Evolutionary conservation across 768 basidiomycete species (phyloP).

Genomic region (Trametes punicea): DNA sequence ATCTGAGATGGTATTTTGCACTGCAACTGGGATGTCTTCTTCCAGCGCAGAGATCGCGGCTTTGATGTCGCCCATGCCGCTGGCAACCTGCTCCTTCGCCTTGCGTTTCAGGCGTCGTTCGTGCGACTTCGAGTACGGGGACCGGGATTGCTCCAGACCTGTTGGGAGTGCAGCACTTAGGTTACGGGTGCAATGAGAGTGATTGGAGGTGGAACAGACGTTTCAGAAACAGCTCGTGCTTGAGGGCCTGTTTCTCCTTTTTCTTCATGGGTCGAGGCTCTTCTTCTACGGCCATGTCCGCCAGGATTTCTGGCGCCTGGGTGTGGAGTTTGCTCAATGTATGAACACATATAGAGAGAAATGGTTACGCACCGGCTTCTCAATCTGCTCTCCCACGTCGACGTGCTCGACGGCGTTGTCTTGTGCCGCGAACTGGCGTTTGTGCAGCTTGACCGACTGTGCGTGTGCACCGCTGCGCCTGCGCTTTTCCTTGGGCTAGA

Average conservation of each 20-base stretch:
- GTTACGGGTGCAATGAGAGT: not conserved
- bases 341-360: not conserved
- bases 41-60: conserved; percentile 55
- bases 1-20: conserved; percentile 16
- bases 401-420: conserved; percentile 47
- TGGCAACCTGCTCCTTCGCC: conserved; percentile 43
- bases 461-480: conserved; percentile 46
- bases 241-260: conserved; percentile 64
- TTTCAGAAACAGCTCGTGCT: conserved; percentile 65
- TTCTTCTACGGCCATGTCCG: conserved; percentile 31
- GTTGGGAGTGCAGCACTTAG: not conserved
- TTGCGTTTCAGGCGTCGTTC: conserved; percentile 67
- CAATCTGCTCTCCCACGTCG: conserved; percentile 40
- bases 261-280: conserved; percentile 41
- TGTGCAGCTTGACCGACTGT: conserved; percentile 47
- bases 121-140: conserved; percentile 72
- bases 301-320: conserved; percentile 46
- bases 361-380: conserved; percentile 37
- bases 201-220: conserved; percentile 37
- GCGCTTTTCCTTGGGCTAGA: conserved; percentile 37
- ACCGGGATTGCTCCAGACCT: conserved; percentile 49
- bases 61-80: conserved; percentile 36
- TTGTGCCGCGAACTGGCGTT: conserved; percentile 49
- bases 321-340: conserved; percentile 2
- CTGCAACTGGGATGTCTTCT: conserved; percentile 28